Conservation (phyloP, 2,329 filamentous ascomycete genomes). For the Pseudocercospora macadamiae region DNA sequence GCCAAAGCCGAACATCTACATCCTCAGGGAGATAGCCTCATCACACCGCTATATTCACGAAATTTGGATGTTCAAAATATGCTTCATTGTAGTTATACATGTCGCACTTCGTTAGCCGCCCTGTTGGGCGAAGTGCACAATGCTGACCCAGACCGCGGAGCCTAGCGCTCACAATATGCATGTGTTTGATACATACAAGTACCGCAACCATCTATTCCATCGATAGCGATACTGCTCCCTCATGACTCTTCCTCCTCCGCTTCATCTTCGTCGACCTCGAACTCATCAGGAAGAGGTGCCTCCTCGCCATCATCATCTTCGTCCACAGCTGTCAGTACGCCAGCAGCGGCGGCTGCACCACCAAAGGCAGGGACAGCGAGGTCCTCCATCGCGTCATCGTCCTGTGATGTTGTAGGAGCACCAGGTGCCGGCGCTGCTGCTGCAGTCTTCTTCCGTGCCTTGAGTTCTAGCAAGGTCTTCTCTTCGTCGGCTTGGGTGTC, state of each 20-base stretch:
- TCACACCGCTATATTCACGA: no score
- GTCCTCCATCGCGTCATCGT: conserved; percentile 39
- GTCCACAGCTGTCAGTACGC: conserved; percentile 82
- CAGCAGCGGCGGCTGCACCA: conserved; percentile 58
- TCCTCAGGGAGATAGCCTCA: no score
- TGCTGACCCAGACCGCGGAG: background rate
- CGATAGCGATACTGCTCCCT: background rate
- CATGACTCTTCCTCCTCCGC: conserved; percentile 39
- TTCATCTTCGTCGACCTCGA: conserved; percentile 75
- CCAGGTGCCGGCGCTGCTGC: conserved; percentile 47
- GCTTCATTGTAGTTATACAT: conserved; percentile 1
- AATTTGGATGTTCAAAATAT: background rate
- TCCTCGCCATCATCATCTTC: conserved; percentile 78
- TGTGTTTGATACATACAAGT: background rate
- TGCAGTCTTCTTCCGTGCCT: conserved; percentile 74
- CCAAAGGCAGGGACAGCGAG: conserved; percentile 28
- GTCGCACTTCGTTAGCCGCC: background rate
- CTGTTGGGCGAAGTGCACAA: background rate
- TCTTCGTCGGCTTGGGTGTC: conserved; percentile 79
- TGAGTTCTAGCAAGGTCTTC: conserved; percentile 84
- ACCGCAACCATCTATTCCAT: background rate
- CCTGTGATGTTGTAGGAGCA: conserved; percentile 26
- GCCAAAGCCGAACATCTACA: background rate
- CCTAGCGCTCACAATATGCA: background rate
- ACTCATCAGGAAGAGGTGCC: conserved; percentile 69